These are phyloP conservation scores for Oldenlandia corymbosa DNA, from an alignment of 257 asterid genomes.

Conservation along the genomic window DNA sequence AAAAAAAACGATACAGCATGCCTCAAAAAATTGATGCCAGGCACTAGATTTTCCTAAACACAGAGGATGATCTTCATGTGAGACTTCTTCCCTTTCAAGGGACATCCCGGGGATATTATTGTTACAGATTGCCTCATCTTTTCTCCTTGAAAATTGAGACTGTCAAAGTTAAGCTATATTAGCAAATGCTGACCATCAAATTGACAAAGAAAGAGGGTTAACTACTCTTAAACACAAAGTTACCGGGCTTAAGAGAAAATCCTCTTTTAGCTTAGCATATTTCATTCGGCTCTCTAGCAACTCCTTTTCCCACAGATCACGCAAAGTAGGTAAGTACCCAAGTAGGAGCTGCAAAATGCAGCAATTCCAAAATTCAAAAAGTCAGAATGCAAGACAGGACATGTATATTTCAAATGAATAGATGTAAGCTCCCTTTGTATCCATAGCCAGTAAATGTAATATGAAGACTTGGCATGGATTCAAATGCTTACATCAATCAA, in stretches of 20 bases:
- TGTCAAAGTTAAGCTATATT: constrained; percentile 7
- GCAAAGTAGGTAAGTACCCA: constrained; percentile 22
- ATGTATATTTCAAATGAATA: neutral
- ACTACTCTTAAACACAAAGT: neutral
- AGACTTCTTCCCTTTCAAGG: constrained; percentile 18
- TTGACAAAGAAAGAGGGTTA: neutral
- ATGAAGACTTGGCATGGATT: neutral
- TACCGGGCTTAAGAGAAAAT: constrained; percentile 20
- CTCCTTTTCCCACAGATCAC: constrained; percentile 22
- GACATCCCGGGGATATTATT: neutral
- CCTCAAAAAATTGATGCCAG: constrained; percentile 25
- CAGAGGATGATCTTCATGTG: constrained; percentile 21
- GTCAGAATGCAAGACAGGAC: neutral
- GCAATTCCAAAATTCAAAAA: neutral
- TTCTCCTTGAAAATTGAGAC: constrained; percentile 19
- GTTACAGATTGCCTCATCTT: constrained; percentile 5
- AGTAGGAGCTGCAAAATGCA: constrained; percentile 18
- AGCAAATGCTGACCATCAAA: neutral
- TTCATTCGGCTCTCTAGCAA: constrained; percentile 17
- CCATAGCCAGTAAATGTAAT: neutral
- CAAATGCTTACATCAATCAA: neutral
- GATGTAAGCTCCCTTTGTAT: neutral
- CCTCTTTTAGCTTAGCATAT: constrained; percentile 19
- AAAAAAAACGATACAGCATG: constrained; percentile 3
- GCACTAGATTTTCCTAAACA: constrained; percentile 21